Conservation (phyloP, 345 rosid genomes). For the Erodium maritimum region DNA sequence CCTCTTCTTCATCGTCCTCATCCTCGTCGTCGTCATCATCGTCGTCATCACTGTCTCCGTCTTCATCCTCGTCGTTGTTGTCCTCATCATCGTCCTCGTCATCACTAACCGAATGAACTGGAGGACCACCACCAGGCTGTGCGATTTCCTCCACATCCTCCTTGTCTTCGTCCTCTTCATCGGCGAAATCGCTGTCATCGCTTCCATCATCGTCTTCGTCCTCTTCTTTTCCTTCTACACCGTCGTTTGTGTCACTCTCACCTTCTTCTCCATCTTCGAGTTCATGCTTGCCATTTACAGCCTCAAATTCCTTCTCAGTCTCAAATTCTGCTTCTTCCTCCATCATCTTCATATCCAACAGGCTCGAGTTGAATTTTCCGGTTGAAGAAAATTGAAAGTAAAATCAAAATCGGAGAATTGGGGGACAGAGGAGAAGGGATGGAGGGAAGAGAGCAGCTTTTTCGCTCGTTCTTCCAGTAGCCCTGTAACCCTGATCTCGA, state of each 20-base stretch:
- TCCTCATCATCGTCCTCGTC: conserved; percentile 9
- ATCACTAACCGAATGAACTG: conserved; percentile 7
- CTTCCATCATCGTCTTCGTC: conserved; percentile 5
- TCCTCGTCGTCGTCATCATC: conserved; percentile 13
- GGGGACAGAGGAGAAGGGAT: background rate
- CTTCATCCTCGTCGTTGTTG: conserved; percentile 9
- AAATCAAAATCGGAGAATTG: background rate
- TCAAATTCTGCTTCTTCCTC: conserved; percentile 8
- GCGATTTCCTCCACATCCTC: conserved; percentile 20
- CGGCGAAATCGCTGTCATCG: conserved; percentile 1
- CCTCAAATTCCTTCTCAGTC: conserved; percentile 9
- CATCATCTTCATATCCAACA: conserved; percentile 4
- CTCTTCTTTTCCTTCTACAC: background rate
- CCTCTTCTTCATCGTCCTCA: conserved; percentile 12
- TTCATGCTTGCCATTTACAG: conserved; percentile 4
- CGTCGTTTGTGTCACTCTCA: conserved; percentile 7
- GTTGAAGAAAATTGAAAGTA: conserved; percentile 1
- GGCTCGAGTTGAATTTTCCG: conserved; percentile 2
- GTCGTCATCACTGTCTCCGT: conserved; percentile 9
- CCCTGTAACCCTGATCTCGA: background rate
- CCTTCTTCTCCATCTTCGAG: conserved; percentile 9
- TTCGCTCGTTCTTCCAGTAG: conserved; percentile 7
- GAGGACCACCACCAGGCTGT: conserved; percentile 9
- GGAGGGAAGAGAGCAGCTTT: background rate
- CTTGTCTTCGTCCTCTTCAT: conserved; percentile 12